These are phyloP conservation scores for Daldinia caldariorum DNA, from an alignment of 495 filamentous ascomycete genomes.

Conservation along the genomic window DNA sequence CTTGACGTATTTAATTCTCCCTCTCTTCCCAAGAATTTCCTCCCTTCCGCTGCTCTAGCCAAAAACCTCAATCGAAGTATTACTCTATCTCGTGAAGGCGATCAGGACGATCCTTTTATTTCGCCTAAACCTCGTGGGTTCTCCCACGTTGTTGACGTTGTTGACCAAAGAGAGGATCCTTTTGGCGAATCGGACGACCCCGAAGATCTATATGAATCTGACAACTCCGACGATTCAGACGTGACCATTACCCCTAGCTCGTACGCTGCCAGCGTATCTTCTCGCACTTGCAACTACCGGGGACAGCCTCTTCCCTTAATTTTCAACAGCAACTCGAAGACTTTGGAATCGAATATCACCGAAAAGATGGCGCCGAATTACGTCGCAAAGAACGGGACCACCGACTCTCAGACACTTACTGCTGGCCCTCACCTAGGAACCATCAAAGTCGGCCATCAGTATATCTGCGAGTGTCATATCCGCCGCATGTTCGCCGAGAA, in stretches of 20 bases:
- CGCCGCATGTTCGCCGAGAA: conserved; percentile 52
- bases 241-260: conserved; percentile 20
- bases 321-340: neutral
- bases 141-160: neutral
- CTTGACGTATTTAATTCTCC: conserved; percentile 8
- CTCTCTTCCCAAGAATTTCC: conserved; percentile 14
- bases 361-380: conserved; percentile 34
- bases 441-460: conserved; percentile 54
- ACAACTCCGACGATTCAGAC: conserved; percentile 24
- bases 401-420: conserved; percentile 4
- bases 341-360: neutral
- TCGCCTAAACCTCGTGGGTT: neutral
- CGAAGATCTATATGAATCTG: conserved; percentile 14
- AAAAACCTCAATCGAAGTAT: neutral
- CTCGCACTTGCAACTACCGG: neutral
- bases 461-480: conserved; percentile 52
- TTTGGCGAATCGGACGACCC: conserved; percentile 13
- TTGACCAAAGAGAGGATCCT: conserved; percentile 2
- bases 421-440: conserved; percentile 53
- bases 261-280: conserved; percentile 2
- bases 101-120: neutral
- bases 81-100: neutral
- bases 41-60: neutral
- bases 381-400: conserved; percentile 28
- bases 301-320: neutral